Conservation (phyloP, 805 yeast genomes). For the Suhomyces canberraensis region DNA sequence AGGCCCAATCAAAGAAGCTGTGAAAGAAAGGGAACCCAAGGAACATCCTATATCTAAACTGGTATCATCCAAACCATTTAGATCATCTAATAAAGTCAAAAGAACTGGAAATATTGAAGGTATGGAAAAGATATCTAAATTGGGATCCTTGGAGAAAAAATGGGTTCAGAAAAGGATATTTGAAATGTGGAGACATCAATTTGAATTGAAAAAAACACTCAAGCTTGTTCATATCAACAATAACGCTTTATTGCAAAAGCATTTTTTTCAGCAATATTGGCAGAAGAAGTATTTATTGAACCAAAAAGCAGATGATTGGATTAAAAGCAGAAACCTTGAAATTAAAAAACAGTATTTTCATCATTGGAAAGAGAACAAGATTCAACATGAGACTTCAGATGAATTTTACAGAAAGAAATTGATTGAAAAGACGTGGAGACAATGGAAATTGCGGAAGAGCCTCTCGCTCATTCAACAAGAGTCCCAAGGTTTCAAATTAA, state of each 20-base stretch:
- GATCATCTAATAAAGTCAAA: no score
- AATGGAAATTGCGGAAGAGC: constrained; percentile 13
- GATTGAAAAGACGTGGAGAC: constrained; percentile 2
- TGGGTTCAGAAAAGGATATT: constrained; percentile 14
- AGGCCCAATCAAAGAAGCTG: no score
- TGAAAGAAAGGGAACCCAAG: no score
- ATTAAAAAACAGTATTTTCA: constrained; percentile 7
- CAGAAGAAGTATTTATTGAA: constrained; percentile 6
- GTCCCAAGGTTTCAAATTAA: not conserved
- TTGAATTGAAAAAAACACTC: not conserved
- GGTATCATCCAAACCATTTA: no score
- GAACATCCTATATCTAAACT: no score
- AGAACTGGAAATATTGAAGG: no score
- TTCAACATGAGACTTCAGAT: constrained; percentile 11
- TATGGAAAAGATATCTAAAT: no score
- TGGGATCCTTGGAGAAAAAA: constrained; percentile 14
- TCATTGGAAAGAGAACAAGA: constrained; percentile 13
- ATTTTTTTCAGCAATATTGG: constrained; percentile 15
- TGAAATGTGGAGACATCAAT: constrained; percentile 12
- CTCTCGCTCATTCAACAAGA: not conserved
- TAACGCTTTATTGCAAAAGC: constrained; percentile 6
- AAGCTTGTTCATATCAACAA: constrained; percentile 5
- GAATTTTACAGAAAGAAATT: not conserved
- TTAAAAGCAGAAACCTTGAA: constrained; percentile 2
- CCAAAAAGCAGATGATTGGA: not conserved